Evolutionary conservation across 352 stramenopile genomes (phyloP).

Genomic region (Blastocystis sp.): DNA sequence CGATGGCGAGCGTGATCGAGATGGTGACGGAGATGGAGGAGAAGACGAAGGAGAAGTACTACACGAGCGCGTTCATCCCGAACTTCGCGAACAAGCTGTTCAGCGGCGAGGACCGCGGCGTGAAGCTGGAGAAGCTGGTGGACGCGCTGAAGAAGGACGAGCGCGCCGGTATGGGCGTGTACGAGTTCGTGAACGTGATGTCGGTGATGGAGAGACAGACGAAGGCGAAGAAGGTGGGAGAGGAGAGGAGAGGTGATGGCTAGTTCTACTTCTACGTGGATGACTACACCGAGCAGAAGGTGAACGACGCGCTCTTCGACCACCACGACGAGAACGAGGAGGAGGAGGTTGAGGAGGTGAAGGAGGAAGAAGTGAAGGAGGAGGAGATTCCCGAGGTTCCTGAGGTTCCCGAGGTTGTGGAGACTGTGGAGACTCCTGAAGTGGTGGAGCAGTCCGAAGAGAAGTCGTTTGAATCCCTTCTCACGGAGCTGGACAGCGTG

Average conservation of each 20-base stretch:
- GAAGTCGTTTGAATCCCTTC: background rate
- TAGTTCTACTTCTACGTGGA: conserved; percentile 68
- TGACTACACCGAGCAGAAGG: conserved; percentile 16
- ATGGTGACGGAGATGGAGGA: conserved; percentile 29
- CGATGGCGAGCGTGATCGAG: conserved; percentile 1
- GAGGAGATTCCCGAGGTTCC: background rate
- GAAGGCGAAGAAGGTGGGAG: conserved; percentile 37
- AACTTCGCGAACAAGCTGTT: conserved; percentile 63
- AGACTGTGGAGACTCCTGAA: background rate
- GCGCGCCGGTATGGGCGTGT: conserved; percentile 23
- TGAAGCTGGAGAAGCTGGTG: conserved; percentile 20
- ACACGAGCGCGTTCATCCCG: conserved; percentile 19
- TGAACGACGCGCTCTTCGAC: conserved; percentile 63
- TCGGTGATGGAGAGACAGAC: conserved; percentile 24
- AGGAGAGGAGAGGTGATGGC: background rate
- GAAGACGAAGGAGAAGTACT: conserved; percentile 43
- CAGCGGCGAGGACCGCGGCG: background rate
- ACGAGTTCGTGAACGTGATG: conserved; percentile 68
- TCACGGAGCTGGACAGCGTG: background rate
- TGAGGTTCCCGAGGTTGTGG: background rate
- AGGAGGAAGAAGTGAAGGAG: background rate
- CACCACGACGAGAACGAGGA: conserved; percentile 19
- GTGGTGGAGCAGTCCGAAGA: background rate
- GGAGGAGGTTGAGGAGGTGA: background rate
- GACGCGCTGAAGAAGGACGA: conserved; percentile 12